Evolutionary conservation across 2,329 filamentous ascomycete genomes (phyloP).

Genomic region (Calonectria hawksworthii): DNA sequence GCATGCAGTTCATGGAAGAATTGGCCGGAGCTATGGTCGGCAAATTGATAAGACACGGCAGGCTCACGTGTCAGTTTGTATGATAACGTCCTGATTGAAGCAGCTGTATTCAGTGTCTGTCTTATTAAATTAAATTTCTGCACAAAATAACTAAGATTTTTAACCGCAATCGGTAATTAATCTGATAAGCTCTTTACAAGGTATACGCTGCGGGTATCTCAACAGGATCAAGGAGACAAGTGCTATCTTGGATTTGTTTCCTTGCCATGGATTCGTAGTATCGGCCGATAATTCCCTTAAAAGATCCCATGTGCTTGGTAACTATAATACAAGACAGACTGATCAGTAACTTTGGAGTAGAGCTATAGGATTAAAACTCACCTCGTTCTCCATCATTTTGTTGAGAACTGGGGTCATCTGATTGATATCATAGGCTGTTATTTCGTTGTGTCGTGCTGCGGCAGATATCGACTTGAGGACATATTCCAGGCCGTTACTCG

Average conservation of each 20-base stretch:
- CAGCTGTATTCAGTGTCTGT: too few relatives aligned
- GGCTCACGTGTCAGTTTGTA: too few relatives aligned
- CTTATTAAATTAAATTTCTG: too few relatives aligned
- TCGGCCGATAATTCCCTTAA: background rate
- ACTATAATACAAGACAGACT: background rate
- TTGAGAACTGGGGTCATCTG: conserved; percentile 2
- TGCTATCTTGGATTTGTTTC: background rate
- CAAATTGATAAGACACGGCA: too few relatives aligned
- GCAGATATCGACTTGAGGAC: background rate
- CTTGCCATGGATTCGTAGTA: background rate
- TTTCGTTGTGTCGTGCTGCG: conserved; percentile 2
- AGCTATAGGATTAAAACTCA: background rate
- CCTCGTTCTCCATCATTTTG: conserved; percentile 12
- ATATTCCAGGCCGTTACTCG: background rate
- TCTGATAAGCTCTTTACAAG: background rate
- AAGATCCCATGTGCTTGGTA: background rate
- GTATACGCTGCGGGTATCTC: background rate
- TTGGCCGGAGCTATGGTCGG: too few relatives aligned
- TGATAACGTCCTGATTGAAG: too few relatives aligned
- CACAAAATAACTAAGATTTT: background rate
- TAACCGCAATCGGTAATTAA: background rate
- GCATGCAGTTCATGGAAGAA: too few relatives aligned
- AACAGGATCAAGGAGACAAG: background rate
- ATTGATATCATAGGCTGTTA: background rate
- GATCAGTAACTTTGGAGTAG: background rate